Conservation (phyloP, 108 stramenopile species). For the Epipyxis sp. region DNA sequence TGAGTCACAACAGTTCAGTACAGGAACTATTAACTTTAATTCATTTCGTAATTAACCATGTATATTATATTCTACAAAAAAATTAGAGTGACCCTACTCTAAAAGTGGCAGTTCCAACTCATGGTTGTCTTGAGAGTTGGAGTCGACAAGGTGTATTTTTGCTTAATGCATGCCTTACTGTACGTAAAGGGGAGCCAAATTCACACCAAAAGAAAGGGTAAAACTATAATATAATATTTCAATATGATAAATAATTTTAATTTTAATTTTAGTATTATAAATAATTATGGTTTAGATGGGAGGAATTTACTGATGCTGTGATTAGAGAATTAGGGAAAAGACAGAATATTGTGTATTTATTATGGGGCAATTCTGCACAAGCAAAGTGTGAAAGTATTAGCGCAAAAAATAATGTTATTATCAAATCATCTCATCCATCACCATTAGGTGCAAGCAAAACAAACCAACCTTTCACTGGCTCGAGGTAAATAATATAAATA, state of each 20-base stretch:
- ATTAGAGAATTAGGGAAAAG: constrained; percentile 60
- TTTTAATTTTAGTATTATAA: not conserved
- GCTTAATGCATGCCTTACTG: constrained; percentile 91
- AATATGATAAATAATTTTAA: not conserved
- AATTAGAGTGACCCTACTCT: not conserved
- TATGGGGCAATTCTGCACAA: constrained; percentile 96
- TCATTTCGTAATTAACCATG: constrained; percentile 42
- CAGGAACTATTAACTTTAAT: too few species aligned
- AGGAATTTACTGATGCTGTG: constrained; percentile 84
- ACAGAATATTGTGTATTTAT: constrained; percentile 80
- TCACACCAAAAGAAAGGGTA: constrained; percentile 78
- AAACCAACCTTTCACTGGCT: constrained; percentile 78
- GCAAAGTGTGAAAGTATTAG: constrained; percentile 54
- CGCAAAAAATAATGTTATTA: constrained; percentile 55
- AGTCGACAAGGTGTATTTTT: constrained; percentile 84
- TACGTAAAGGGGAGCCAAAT: constrained; percentile 72
- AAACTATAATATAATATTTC: not conserved
- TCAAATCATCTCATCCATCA: constrained; percentile 72
- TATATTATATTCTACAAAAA: too few species aligned
- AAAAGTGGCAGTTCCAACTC: constrained; percentile 9
- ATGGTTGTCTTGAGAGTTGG: constrained; percentile 32
- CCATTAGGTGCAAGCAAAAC: constrained; percentile 88
- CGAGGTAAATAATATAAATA: constrained; percentile 8
- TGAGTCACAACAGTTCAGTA: too few species aligned
- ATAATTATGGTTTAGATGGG: constrained; percentile 63